phyloP scores from a whole-genome alignment of 345 rosid genomes.

The Tarenaya hassleriana region DNA sequence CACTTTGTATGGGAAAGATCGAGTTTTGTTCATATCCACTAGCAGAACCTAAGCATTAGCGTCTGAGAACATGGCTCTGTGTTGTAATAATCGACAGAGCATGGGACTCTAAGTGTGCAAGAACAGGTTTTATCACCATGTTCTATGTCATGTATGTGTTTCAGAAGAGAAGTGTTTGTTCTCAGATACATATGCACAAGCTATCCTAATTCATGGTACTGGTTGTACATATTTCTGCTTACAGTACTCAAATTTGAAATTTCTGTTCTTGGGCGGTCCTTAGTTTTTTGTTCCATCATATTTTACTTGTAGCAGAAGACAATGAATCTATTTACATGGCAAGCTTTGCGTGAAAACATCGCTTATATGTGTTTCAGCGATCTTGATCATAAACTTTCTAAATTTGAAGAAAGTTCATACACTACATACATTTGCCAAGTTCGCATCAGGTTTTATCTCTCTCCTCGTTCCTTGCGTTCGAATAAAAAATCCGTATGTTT shows the following conservation, averaged over 20 bases:
- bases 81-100: too few species aligned
- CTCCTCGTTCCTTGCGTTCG: constrained; percentile 28
- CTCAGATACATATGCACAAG: constrained; percentile 60
- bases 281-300: too few species aligned
- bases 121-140: too few species aligned
- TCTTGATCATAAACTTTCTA: constrained; percentile 2
- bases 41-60: too few species aligned
- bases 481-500: too few species aligned
- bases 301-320: too few species aligned
- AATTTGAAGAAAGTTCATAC: constrained; percentile 89
- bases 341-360: constrained; percentile 67
- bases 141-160: too few species aligned
- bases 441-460: constrained; percentile 90
- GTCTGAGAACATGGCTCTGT: too few species aligned
- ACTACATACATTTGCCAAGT: constrained; percentile 96
- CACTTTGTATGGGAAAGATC: too few species aligned
- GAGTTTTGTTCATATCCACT: too few species aligned
- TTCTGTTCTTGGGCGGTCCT: background rate
- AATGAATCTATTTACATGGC: constrained; percentile 21
- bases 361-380: constrained; percentile 9
- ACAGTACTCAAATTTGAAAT: constrained; percentile 2
- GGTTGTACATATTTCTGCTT: constrained; percentile 3
- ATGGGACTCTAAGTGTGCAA: too few species aligned
- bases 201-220: constrained; percentile 82
- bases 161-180: too few species aligned